Evolutionary conservation across 2,329 filamentous ascomycete genomes (phyloP), one percentile per base, ranked within the genome.

Genomic region (Arthrobotrys entomopaga): DNA sequence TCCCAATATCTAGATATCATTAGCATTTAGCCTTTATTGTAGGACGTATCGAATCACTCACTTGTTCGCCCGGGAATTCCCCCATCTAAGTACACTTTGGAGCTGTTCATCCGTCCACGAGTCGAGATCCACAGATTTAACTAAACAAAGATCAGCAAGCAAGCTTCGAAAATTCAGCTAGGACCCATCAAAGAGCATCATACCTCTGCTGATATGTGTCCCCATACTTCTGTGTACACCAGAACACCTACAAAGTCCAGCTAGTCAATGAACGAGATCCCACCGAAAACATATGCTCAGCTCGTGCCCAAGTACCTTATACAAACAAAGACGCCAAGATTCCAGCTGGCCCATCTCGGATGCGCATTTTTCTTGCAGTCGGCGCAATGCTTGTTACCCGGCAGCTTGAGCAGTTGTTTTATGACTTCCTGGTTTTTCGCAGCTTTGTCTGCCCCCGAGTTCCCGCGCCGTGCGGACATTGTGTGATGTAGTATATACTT

Each of bases 291-390:
- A 11, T 19, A 10, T 10, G 13, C 26, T 15, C 34, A 16, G 29
- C 8, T 34, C 16, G 1, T 22, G 15, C n/a, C 19, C 8, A 58
- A 77, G 46, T 78, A 84, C 83, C 93, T 90, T 81, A 99, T 99
- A 85, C 95, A 99, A 80, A 99, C 86, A 81, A 99, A 99, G 80
- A 99, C 89, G 79, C 95, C 95, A 64, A 99, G 84, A 82, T 99
- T 99, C 95, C 95, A 99, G 81, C 93, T 97, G 34, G 95, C 95
- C 95, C 95, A 99, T 90, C 95, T 88, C 75, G 95, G 95, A 84
- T 93, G 95, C 83, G 98, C 99, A 85, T 98, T 99, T 82, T 91
- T 89, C 86, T 99, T 99, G 88, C 95, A 99, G 83, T 99, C 95
- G 75, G 94, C 92, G 85, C 95, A 99, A 81, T 91, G 88, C 85